These are phyloP conservation scores for Pseudogymnoascus sp. DNA, from an alignment of 2,329 filamentous ascomycete species.

Conservation along the genomic window DNA sequence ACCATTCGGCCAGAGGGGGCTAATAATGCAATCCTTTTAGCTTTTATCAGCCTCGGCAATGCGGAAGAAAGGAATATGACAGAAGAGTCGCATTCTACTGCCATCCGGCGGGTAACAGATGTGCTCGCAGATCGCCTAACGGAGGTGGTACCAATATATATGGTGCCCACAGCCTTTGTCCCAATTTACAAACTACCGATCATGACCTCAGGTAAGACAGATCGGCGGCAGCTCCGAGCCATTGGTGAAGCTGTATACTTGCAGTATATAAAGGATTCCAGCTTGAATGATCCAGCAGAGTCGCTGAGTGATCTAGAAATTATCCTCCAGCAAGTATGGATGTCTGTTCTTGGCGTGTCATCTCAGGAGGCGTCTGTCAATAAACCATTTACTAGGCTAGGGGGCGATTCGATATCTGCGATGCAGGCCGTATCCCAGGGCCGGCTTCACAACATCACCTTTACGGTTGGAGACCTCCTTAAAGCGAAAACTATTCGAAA, in stretches of 20 bases:
- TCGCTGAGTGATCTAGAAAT: not conserved
- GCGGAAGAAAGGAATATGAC: not conserved
- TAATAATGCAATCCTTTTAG: not conserved
- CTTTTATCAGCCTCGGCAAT: not conserved
- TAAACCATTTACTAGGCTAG: slow-evolving; percentile 12
- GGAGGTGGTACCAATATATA: slow-evolving; percentile 13
- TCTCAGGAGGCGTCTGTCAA: not conserved
- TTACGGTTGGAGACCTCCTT: slow-evolving; percentile 18
- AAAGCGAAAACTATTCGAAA: slow-evolving; percentile 14
- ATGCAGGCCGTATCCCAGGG: slow-evolving; percentile 17
- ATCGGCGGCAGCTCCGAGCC: not conserved
- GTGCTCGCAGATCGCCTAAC: not conserved
- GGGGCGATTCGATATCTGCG: slow-evolving; percentile 18
- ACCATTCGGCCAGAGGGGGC: not conserved
- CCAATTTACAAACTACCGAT: slow-evolving; percentile 10
- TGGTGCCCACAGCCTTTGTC: slow-evolving; percentile 14
- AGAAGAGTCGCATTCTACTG: slow-evolving; percentile 7
- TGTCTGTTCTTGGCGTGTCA: not conserved
- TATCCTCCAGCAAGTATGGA: not conserved
- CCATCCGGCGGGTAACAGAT: not conserved
- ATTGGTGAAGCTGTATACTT: not conserved
- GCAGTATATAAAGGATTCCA: not conserved
- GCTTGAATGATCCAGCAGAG: slow-evolving; percentile 13
- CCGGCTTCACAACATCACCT: slow-evolving; percentile 9
- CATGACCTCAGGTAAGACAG: slow-evolving; percentile 14